These are phyloP conservation scores for Ajuga chamaepitys DNA, from an alignment of 257 asterid species.

Conservation along the genomic window DNA sequence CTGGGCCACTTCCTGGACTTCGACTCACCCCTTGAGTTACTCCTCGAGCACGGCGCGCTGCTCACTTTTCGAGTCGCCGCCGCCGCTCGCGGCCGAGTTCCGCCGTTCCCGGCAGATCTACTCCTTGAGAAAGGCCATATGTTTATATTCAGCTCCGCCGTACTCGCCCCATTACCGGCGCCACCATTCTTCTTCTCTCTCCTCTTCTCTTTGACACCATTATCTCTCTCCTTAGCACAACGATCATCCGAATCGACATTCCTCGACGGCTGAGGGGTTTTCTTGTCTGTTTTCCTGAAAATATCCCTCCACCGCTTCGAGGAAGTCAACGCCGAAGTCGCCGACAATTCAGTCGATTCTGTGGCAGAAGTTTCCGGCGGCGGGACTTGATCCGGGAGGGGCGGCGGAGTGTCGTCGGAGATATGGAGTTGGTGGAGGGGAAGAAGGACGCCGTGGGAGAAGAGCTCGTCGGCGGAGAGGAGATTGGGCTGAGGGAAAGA, in stretches of 20 bases:
- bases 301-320: conserved; percentile 87
- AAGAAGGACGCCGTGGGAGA: conserved; percentile 79
- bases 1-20: conserved; percentile 71
- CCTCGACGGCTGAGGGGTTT: not conserved
- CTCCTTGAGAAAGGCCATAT: conserved; percentile 93
- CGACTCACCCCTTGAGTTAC: conserved; percentile 90
- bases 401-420: conserved; percentile 13
- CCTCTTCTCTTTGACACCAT: conserved; percentile 30
- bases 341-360: conserved; percentile 21
- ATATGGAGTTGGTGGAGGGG: conserved; percentile 61
- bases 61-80: conserved; percentile 60
- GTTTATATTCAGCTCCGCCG: conserved; percentile 80
- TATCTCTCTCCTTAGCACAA: conserved; percentile 13
- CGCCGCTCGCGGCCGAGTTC: conserved; percentile 51
- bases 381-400: conserved; percentile 13
- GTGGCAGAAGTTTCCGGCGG: conserved; percentile 20
- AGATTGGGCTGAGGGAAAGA: conserved; percentile 63
- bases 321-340: conserved; percentile 30
- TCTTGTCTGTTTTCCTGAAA: conserved; percentile 41
- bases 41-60: conserved; percentile 93
- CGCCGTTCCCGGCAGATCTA: conserved; percentile 90
- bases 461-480: conserved; percentile 83
- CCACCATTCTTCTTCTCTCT: conserved; percentile 41
- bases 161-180: not conserved
- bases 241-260: conserved; percentile 1